Evolutionary conservation across 75 land plant genomes (phyloP).

Genomic region (Selaginella moellendorffii): DNA sequence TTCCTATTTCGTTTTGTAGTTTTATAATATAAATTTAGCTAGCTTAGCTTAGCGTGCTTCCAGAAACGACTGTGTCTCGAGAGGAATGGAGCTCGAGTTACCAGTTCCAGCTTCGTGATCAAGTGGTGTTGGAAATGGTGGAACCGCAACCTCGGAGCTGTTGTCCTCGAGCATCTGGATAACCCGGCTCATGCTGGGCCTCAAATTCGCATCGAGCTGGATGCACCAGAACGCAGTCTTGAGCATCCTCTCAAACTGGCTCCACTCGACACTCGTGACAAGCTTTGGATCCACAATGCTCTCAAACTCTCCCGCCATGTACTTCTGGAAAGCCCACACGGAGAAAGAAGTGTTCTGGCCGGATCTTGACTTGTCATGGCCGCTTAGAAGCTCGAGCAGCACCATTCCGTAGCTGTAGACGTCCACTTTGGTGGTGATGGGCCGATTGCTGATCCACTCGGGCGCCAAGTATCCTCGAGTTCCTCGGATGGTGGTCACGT

Average conservation of each 20-base stretch:
- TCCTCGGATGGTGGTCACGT: no score
- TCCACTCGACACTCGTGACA: not conserved
- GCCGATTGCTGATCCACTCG: not conserved
- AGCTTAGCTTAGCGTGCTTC: no score
- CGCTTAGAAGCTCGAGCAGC: not conserved
- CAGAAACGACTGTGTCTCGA: no score
- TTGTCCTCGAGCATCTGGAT: slow-evolving; percentile 13
- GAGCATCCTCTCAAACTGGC: slow-evolving; percentile 4
- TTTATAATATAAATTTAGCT: no score
- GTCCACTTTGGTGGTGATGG: not conserved
- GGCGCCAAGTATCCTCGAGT: not conserved
- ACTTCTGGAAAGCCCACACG: not conserved
- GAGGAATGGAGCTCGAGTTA: no score
- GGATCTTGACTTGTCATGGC: not conserved
- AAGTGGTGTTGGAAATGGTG: no score
- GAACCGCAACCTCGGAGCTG: no score
- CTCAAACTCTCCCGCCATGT: not conserved
- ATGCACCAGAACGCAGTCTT: slow-evolving; percentile 17
- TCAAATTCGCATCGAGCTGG: not conserved
- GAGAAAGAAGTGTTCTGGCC: not conserved
- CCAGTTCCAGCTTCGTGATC: no score
- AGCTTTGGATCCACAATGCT: not conserved
- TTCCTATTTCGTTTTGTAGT: no score
- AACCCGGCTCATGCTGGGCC: slow-evolving; percentile 12
- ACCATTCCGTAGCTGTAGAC: not conserved